Conservation (phyloP, 2,329 filamentous ascomycete genomes). For the Graphiopsis chlorocephala region DNA sequence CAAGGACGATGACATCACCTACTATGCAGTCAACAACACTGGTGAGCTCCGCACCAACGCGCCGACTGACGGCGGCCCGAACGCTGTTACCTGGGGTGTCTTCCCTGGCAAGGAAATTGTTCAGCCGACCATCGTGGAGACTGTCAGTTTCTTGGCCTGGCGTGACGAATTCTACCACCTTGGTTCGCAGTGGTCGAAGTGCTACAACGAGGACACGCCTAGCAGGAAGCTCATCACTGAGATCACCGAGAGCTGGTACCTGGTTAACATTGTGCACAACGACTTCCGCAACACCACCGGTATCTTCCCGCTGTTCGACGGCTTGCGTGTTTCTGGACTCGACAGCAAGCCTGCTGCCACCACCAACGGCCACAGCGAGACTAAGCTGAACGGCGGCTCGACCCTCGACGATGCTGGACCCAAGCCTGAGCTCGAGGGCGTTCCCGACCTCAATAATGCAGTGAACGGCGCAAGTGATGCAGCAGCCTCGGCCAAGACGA, state of each 20-base stretch:
- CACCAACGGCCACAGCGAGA: constrained; percentile 14
- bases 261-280: constrained; percentile 98
- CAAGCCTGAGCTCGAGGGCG: constrained; percentile 30
- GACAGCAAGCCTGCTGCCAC: constrained; percentile 6
- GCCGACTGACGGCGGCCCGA: constrained; percentile 73
- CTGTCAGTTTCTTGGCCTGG: constrained; percentile 95
- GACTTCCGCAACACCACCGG: constrained; percentile 84
- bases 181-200: constrained; percentile 90
- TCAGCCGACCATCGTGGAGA: constrained; percentile 99
- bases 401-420: constrained; percentile 7
- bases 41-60: constrained; percentile 84
- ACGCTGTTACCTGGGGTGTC: constrained; percentile 99
- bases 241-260: constrained; percentile 86
- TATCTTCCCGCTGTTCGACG: constrained; percentile 84
- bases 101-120: constrained; percentile 99
- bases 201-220: constrained; percentile 72
- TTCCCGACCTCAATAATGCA: constrained; percentile 30
- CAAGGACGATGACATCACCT: constrained; percentile 77
- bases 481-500: constrained; percentile 19
- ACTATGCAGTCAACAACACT: constrained; percentile 85
- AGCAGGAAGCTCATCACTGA: constrained; percentile 76
- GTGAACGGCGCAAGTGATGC: constrained; percentile 30
- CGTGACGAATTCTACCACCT: constrained; percentile 96
- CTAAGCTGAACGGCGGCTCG: constrained; percentile 13
- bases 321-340: constrained; percentile 45